phyloP scores from a whole-genome alignment of 768 basidiomycete genomes.

The Agrocybe pediades region DNA sequence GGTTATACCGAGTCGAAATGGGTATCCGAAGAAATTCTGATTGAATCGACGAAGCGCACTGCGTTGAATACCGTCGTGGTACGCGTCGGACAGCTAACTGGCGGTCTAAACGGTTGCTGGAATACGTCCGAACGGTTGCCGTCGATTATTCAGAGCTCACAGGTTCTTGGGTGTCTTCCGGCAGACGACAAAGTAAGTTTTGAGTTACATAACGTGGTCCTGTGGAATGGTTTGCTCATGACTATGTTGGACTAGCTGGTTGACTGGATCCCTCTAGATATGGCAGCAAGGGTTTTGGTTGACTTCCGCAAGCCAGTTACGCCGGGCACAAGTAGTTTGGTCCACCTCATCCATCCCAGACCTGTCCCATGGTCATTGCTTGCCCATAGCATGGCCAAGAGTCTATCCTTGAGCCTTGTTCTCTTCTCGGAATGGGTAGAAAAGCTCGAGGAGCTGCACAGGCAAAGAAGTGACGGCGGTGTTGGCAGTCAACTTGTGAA shows the following conservation, averaged over 20 bases:
- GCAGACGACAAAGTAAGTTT: constrained; percentile 28
- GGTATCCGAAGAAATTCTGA: constrained; percentile 38
- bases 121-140: constrained; percentile 47
- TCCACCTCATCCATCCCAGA: constrained; percentile 29
- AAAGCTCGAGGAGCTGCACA: constrained; percentile 13
- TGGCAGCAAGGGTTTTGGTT: constrained; percentile 4
- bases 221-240: too few species aligned
- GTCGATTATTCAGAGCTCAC: constrained; percentile 31
- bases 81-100: constrained; percentile 46
- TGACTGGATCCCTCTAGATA: constrained; percentile 5
- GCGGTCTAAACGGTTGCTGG: constrained; percentile 45
- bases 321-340: background rate
- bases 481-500: background rate
- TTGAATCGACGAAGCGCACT: constrained; percentile 27
- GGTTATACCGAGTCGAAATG: constrained; percentile 46
- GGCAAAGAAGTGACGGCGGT: background rate
- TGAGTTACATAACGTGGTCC: too few species aligned
- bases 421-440: constrained; percentile 28
- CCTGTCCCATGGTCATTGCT: constrained; percentile 23
- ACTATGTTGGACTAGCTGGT: background rate
- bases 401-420: constrained; percentile 23
- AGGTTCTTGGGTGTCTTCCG: constrained; percentile 32
- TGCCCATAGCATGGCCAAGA: constrained; percentile 9
- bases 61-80: constrained; percentile 32
- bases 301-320: background rate